Base-by-base conservation (phyloP, 2,329 filamentous ascomycete species). In the Pseudopyricularia cyperi region DNA sequence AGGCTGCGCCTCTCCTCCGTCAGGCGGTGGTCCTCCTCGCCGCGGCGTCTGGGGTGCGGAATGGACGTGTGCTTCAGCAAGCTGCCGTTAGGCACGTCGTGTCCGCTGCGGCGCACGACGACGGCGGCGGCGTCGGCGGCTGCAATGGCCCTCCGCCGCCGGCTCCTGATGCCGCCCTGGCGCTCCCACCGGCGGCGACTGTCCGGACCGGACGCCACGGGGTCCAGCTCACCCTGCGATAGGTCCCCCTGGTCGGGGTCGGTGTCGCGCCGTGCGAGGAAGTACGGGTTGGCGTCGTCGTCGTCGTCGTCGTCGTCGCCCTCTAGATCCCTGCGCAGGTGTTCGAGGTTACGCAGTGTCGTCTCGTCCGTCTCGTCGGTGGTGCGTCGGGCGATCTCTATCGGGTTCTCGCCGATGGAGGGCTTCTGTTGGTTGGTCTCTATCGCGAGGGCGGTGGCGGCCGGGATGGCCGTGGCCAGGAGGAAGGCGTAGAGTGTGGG, bases 261-360 rank as follows among this genome's bases (percentile, higher is more conserved):
- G 11, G 12, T 12, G 3, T 34, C 32, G 32, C 47, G 47, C 2
- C 47, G 17, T 34, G 8, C 6, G 3, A 37, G 7, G 7, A 22
- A 35, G 9, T 19, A 8, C 12, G 24, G 44, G 24, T 8, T 7
- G 42, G 58, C 47, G 33, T 48, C 52, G 51, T 57, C 39, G 51
- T 60, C 50, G 1, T 60, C 57, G 26, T 63, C 63, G 17, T 65
- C 62, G 26, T 57, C 52, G 8, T 60, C 58, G n/a, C 56, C 57
- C 17, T 62, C 61, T 7, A 59, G 55, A 28, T 61, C 61, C 22
- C n/a, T 30, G n/a, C 50, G 35, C 3, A 14, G 57, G 22, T 17
- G 51, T 48, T 11, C 53, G n/a, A 51, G 37, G 7, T 19, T 39
- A 7, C 32, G 35, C 17, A 42, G 35, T 2, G 37, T 26, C 26